These are phyloP conservation scores for Magnaporthiopsis incrustans DNA, from an alignment of 2,329 filamentous ascomycete genomes.

Conservation along the genomic window DNA sequence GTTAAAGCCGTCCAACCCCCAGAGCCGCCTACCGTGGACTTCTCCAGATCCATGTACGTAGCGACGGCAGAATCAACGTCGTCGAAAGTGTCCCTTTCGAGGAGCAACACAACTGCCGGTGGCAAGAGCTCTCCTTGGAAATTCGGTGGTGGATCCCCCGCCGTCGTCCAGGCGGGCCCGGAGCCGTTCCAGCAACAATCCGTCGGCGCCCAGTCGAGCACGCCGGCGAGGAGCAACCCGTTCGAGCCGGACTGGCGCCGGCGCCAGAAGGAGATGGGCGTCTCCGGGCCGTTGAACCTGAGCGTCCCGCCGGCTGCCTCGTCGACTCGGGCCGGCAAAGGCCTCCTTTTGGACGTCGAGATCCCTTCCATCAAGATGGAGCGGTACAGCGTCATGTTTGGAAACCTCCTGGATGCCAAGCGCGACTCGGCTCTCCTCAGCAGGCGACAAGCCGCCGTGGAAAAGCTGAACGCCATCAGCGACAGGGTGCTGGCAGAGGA, in stretches of 20 bases:
- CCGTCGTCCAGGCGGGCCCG: conserved; percentile 34
- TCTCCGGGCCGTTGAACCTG: neutral
- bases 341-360: conserved; percentile 59
- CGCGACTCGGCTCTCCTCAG: conserved; percentile 37
- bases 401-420: conserved; percentile 53
- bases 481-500: conserved; percentile 32
- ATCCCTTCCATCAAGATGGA: conserved; percentile 79
- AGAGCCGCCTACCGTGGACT: neutral
- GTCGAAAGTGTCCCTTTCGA: conserved; percentile 9
- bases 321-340: neutral
- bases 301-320: neutral
- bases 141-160: conserved; percentile 19
- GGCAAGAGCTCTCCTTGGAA: conserved; percentile 30
- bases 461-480: conserved; percentile 47
- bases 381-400: conserved; percentile 92
- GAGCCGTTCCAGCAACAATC: conserved; percentile 22
- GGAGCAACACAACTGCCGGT: conserved; percentile 28
- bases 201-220: conserved; percentile 8
- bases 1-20: neutral
- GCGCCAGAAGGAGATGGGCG: neutral
- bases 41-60: neutral
- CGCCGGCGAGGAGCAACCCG: conserved; percentile 13
- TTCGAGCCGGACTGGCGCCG: conserved; percentile 14
- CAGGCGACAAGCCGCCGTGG: conserved; percentile 50
- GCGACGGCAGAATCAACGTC: neutral